Evolutionary conservation across 1,139 yeast species (phyloP), one percentile per base, ranked within the genome.

Genomic region (Saccharomyces hybrid): DNA sequence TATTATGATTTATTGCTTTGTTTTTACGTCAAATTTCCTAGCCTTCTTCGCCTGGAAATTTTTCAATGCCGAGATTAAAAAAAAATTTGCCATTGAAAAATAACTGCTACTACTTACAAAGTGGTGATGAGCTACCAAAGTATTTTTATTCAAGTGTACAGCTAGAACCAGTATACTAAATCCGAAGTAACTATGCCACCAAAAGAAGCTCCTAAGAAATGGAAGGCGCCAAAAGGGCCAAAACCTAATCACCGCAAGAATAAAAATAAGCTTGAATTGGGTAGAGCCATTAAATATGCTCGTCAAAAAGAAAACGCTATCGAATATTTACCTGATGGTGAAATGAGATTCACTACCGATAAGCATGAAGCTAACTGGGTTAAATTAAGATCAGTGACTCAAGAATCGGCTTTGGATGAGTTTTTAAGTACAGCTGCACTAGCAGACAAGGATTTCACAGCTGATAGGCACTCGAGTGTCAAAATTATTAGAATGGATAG

Each of bases 361-460:
- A 84, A 86, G 62, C 87, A 81, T 61, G 95, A 88, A 67, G 95
- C 90, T 12, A 81, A 79, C 59, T 88, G 96, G 96, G 96, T 88
- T 53, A 89, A 90, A 64, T 75, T 93, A 64, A 80, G 95, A 68
- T 89, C 97, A 7, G 95, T 93, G 27, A 93, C 99, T 0, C 98
- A 95, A 66, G 98, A 95, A 71, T 83, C 88, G 63, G 86, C 97
- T 0, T 75, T 95, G 61, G 99, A 95, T 71, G 99, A 93, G 73
- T 91, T 95, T 71, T 79, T 95, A 66, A 86, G 83, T 67, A 91
- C 98, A 9, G 99, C 99, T 0, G 95, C 88, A 70, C 78, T 95
- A 60, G 97, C 98, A 1, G 97, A 90, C 68, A 90, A 95, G 19
- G 99, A 93, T 75, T 93, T 95, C 72, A 84, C 96, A 5, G 97